Evolutionary conservation across 345 rosid species (phyloP), one percentile per base, ranked within the genome.

Genomic region (Camelina laxa): DNA sequence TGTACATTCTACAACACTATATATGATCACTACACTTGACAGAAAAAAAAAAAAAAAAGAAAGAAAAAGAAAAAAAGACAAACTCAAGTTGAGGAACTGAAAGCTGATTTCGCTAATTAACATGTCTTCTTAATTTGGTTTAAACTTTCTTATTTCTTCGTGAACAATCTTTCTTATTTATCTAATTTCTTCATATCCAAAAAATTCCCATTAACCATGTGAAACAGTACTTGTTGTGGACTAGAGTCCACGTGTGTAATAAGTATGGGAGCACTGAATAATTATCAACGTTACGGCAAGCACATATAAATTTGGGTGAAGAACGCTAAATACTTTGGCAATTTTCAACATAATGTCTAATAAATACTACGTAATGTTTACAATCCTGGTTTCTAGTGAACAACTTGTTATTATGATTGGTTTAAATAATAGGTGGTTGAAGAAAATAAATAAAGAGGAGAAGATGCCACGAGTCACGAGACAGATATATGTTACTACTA

Each of bases 391-490:
- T 10, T 39, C 14, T 39, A 39, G 14, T 39, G 13, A 39, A 39
- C 42, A 39, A 11, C 42, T 39, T 39, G 14, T 39, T 39, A 10
- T 11, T n/a, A n/a, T 11, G 4, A 39, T 39, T 39, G 42, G 41
- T 14, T 39, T 39, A 11, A 39, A 39, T 11, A 39, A 39, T 39
- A 11, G 31, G 33, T 65, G 14, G 47, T 33, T 66, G 48, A 13
- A 20, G n/a, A 33, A 65, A 65, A 17, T 19, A 33, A 30, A 17
- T 17, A 47, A 47, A 21, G 24, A 65, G 33, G 11, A 65, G 45
- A 66, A 66, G 21, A 20, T 67, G 60, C 70, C 60, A 66, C n/a
- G n/a, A 39, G 47, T 1, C 47, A 44, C 59, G 33, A 49, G 45
- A 49, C 47, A 6, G 1, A 33, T 33, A 33, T 3, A 65, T 48